phyloP scores from a whole-genome alignment of 345 rosid genomes.

The Sonneratia alba region DNA sequence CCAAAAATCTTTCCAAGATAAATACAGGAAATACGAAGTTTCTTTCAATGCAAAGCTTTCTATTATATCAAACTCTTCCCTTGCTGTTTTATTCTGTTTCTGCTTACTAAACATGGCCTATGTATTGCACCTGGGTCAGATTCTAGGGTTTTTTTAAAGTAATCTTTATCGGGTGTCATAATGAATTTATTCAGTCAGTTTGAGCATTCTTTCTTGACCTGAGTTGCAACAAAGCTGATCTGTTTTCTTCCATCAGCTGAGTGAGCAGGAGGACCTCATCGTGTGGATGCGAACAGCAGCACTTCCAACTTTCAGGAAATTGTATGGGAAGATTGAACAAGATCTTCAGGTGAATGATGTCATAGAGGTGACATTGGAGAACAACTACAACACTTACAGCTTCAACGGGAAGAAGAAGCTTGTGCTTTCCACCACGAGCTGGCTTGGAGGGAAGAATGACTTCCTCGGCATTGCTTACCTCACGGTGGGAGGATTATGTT shows the following conservation, averaged over 20 bases:
- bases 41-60: too few species aligned
- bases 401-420: slow-evolving; percentile 91
- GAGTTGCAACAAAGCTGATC: too few species aligned
- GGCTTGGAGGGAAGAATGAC: slow-evolving; percentile 98
- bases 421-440: slow-evolving; percentile 91
- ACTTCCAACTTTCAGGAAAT: slow-evolving; percentile 90
- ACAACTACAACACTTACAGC: slow-evolving; percentile 87
- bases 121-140: background rate
- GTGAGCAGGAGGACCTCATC: slow-evolving; percentile 86
- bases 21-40: too few species aligned
- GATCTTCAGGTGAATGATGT: slow-evolving; percentile 52
- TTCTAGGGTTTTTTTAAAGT: background rate
- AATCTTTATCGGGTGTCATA: background rate
- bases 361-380: slow-evolving; percentile 43
- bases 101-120: too few species aligned
- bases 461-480: slow-evolving; percentile 97
- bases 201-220: too few species aligned
- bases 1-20: too few species aligned
- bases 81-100: too few species aligned
- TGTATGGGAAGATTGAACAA: slow-evolving; percentile 85
- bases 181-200: too few species aligned
- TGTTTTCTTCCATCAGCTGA: slow-evolving; percentile 37
- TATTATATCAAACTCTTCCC: too few species aligned
- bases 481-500: slow-evolving; percentile 81
- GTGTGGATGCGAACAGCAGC: slow-evolving; percentile 99